Evolutionary conservation across 2,329 filamentous ascomycete species (phyloP).

Genomic region (Hypoxylon sp.): DNA sequence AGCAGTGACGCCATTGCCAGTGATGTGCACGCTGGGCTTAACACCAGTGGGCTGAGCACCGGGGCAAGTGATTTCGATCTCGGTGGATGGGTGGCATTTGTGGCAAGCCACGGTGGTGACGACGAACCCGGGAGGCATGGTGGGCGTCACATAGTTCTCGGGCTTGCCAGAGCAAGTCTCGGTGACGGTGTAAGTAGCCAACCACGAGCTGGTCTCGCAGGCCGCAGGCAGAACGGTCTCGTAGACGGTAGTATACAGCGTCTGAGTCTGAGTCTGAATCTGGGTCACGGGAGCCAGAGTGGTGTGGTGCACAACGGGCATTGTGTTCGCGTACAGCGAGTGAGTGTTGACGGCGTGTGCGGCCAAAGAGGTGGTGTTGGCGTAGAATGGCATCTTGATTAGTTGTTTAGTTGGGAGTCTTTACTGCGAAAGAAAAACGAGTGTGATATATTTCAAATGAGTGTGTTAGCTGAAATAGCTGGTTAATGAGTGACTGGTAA

Average conservation of each 20-base stretch:
- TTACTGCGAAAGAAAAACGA: slow-evolving; percentile 2
- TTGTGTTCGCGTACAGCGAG: slow-evolving; percentile 37
- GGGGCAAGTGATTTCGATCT: slow-evolving; percentile 51
- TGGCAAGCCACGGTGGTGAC: slow-evolving; percentile 50
- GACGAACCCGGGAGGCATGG: slow-evolving; percentile 51
- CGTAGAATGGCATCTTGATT: slow-evolving; percentile 41
- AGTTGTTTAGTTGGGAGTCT: slow-evolving; percentile 3
- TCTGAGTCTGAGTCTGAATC: too few species aligned
- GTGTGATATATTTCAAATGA: slow-evolving; percentile 35
- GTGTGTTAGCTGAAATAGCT: slow-evolving; percentile 39
- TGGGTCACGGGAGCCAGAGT: slow-evolving; percentile 37
- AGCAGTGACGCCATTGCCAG: slow-evolving; percentile 50
- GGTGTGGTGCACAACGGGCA: slow-evolving; percentile 18
- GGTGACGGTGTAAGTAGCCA: slow-evolving; percentile 53
- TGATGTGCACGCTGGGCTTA: slow-evolving; percentile 41
- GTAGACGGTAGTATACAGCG: slow-evolving; percentile 51
- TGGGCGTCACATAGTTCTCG: slow-evolving; percentile 42
- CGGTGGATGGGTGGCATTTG: slow-evolving; percentile 45
- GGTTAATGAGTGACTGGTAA: slow-evolving; percentile 41
- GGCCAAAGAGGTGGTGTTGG: slow-evolving; percentile 45
- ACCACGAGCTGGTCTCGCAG: slow-evolving; percentile 50
- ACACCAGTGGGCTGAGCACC: slow-evolving; percentile 45
- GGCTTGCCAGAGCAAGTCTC: slow-evolving; percentile 48
- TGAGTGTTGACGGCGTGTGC: slow-evolving; percentile 39
- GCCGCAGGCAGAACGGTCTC: slow-evolving; percentile 50